Evolutionary conservation across 768 basidiomycete genomes (phyloP), one percentile per base, ranked within the genome.

Genomic region (Termitomyces sp.): DNA sequence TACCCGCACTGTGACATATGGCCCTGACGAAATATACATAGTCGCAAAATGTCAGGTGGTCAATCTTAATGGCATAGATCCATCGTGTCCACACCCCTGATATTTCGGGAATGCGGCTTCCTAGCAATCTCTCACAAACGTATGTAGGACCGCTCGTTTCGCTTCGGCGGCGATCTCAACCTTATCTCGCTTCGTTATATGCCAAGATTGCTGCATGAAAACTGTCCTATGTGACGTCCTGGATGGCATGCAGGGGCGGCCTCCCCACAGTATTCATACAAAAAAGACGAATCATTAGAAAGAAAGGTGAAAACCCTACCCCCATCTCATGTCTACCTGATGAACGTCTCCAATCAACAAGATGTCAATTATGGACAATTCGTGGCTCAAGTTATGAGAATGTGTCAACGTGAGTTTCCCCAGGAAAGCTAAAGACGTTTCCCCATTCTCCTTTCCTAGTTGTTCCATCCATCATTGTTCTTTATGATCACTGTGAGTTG

Each of bases 401-500:
- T 62, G 46, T 66, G 61, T 46, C 67, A 66, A 54, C 52, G 68
- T 69, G 47, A 47, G 66, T 56, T n/a, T 18, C n/a, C 39, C 5
- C 4, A 31, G 33, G 20, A 37, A 9, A 31, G 31, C 37, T n/a
- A 49, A 31, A n/a, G 18, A 2, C 20, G 22, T 5, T 39, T 54
- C 5, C 50, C 24, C 24, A 45, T 9, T 52, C 49, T 9, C 13
- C 13, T 33, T 24, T 34, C 28, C n/a, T 41, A 66, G 66, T 66
- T 13, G 59, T 64, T 48, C 62, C 63, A 13, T 62, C 63, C 39
- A 55, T 65, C 37, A 61, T 65, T 51, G 50, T 60, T 55, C 49
- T 68, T 57, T 68, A 69, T 59, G 68, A 69, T 45, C 63, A 68
- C 61, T 13, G 68, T 68, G 56, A 61, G 65, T 63, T 29, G 20